Base-by-base conservation (phyloP, 2,329 filamentous ascomycete genomes). In the Sclerotinia spermophila region DNA sequence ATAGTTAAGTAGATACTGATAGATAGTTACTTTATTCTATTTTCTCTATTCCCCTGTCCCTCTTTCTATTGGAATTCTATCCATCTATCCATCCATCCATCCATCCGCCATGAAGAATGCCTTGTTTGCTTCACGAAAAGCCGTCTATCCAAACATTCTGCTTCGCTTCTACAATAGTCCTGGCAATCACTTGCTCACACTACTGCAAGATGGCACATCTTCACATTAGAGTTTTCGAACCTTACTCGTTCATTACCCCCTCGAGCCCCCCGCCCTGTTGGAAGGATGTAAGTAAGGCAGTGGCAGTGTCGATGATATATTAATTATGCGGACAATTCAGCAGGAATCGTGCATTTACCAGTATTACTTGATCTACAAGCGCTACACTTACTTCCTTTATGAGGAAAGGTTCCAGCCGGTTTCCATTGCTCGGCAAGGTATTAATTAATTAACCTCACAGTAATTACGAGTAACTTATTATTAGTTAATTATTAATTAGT, bases 71-170 rank as follows among this genome's bases (percentile, higher is more conserved):
- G 40, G n/a, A 40, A 8, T 30, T 30, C 15, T 10, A 42, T 40
- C 17, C n/a, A n/a, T n/a, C n/a, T n/a, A n/a, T 21, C 13, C 5
- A 10, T 51, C 1, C 30, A 64, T 27, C 60, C 21, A 24, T n/a
- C 38, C 45, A 21, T 64, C 68, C 48, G 59, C 68, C 59, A 48
- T 69, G 48, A 66, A 69, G 68, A 27, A 69, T 69, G 60, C 68
- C 68, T 68, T 42, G 55, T 67, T 19, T 21, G 3, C 21, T 13
- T 7, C 30, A 64, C 10, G 4, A 5, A 24, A 58, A 7, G 7
- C 24, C 17, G 21, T n/a, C 13, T 58, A 21, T 8, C 30, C 53
- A 27, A 21, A 33, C 17, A 58, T 21, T n/a, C n/a, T 19, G 30
- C 15, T 21, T 19, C 55, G 33, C 30, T 38, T 58, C 55, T 38